A percentile compares a stretch with the other conserved stretches of the same genome.
Evolutionary conservation across 331 rosid species (phyloP).

Genomic region (Malus hybrid): DNA sequence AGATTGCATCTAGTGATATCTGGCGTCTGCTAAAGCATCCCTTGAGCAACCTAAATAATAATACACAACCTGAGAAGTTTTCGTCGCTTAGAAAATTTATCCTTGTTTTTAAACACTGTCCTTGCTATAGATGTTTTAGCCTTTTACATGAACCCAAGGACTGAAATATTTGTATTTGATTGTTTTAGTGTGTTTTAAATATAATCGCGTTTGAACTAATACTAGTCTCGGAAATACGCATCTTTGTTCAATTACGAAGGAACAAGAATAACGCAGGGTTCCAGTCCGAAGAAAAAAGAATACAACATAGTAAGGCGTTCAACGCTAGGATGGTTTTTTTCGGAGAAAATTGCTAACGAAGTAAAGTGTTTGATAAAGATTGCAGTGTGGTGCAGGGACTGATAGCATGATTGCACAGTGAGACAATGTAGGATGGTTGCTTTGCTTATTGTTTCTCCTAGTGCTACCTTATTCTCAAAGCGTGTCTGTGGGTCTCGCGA

Average conservation of each 20-base stretch:
- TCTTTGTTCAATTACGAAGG: neutral
- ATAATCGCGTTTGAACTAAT: neutral
- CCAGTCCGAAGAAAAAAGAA: neutral
- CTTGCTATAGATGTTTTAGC: neutral
- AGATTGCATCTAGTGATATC: neutral
- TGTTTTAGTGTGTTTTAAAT: neutral
- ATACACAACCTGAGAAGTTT: neutral
- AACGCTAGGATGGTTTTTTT: no score
- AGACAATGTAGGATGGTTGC: neutral
- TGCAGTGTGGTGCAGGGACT: neutral
- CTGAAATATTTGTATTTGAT: neutral
- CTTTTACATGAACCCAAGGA: neutral
- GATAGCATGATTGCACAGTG: neutral
- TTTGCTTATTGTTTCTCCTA: neutral
- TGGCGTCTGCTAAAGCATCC: neutral
- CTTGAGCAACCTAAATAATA: neutral
- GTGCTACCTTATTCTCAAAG: slow-evolving; percentile 1
- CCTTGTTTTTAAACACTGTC: neutral
- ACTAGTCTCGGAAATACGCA: neutral
- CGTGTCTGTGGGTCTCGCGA: neutral
- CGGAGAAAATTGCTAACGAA: neutral
- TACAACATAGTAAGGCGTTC: no score
- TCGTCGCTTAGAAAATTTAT: neutral
- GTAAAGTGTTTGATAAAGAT: neutral
- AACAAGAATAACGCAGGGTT: neutral